Conservation (phyloP, 2,329 filamentous ascomycete genomes). For the Paracoccidioides brasiliensis region DNA sequence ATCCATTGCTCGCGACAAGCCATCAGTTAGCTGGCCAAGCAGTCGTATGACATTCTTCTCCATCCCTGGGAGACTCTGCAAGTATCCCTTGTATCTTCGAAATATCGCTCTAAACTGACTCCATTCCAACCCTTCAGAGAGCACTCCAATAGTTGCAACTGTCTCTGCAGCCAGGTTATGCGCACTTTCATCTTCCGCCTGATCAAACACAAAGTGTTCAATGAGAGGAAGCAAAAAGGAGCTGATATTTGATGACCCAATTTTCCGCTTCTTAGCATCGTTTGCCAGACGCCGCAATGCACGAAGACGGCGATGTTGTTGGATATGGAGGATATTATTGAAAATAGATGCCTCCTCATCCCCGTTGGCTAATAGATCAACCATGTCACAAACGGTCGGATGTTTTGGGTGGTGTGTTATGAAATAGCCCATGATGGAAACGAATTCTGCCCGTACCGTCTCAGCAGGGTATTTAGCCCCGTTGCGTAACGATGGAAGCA, state of each 20-base stretch:
- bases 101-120: conserved; percentile 77
- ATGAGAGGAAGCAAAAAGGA: conserved; percentile 83
- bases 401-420: conserved; percentile 58
- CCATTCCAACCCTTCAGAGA: conserved; percentile 74
- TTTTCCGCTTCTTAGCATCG: conserved; percentile 49
- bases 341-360: conserved; percentile 84
- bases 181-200: conserved; percentile 60
- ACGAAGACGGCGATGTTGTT: conserved; percentile 71
- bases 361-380: conserved; percentile 52
- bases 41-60: conserved; percentile 79
- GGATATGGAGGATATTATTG: conserved; percentile 80
- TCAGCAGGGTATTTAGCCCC: conserved; percentile 71
- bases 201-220: conserved; percentile 86
- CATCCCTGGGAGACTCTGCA: conserved; percentile 65
- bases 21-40: conserved; percentile 67
- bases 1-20: conserved; percentile 43
- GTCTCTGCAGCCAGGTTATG: conserved; percentile 80
- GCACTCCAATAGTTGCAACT: conserved; percentile 60
- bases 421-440: conserved; percentile 66
- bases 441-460: conserved; percentile 68
- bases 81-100: conserved; percentile 68
- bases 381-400: conserved; percentile 60
- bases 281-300: conserved; percentile 65
- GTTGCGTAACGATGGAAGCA: conserved; percentile 63
- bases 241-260: conserved; percentile 66